These are phyloP conservation scores for Leccinum longicurvipes DNA, from an alignment of 768 basidiomycete species.

Conservation along the genomic window DNA sequence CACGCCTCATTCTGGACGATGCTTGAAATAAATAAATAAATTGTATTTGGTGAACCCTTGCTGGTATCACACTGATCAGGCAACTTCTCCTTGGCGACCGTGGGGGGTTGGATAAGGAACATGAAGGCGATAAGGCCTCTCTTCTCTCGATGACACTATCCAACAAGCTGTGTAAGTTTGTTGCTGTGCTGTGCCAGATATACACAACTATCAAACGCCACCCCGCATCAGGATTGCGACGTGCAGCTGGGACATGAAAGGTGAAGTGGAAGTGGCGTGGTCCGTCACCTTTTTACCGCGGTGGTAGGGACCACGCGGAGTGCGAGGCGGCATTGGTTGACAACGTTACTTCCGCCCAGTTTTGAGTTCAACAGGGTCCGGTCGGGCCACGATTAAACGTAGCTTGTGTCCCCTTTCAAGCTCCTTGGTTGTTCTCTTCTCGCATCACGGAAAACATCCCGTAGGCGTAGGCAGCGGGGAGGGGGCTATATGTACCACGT, in stretches of 20 bases:
- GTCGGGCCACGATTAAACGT: not conserved
- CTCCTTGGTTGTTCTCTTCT: not conserved
- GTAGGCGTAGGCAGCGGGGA: too few relatives aligned
- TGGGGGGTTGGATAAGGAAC: conserved; percentile 3
- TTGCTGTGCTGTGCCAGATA: not conserved
- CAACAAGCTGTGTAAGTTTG: not conserved
- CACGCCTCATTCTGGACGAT: conserved; percentile 83
- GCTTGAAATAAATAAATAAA: conserved; percentile 38
- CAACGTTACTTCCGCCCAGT: not conserved
- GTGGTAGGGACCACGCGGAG: too few relatives aligned
- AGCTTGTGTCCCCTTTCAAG: not conserved
- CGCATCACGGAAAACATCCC: not conserved
- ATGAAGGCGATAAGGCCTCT: not conserved
- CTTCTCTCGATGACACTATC: too few relatives aligned
- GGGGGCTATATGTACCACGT: too few relatives aligned
- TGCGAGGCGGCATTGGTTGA: not conserved
- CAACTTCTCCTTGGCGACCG: conserved; percentile 1
- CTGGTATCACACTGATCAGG: not conserved
- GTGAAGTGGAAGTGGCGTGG: not conserved
- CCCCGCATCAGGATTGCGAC: not conserved
- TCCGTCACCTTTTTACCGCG: conserved; percentile 7
- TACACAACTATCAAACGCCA: not conserved
- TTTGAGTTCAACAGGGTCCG: not conserved
- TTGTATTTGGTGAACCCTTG: not conserved
- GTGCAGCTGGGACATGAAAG: conserved; percentile 12